Conservation (phyloP, 352 stramenopile species). For the Globisporangium camurandrum region DNA sequence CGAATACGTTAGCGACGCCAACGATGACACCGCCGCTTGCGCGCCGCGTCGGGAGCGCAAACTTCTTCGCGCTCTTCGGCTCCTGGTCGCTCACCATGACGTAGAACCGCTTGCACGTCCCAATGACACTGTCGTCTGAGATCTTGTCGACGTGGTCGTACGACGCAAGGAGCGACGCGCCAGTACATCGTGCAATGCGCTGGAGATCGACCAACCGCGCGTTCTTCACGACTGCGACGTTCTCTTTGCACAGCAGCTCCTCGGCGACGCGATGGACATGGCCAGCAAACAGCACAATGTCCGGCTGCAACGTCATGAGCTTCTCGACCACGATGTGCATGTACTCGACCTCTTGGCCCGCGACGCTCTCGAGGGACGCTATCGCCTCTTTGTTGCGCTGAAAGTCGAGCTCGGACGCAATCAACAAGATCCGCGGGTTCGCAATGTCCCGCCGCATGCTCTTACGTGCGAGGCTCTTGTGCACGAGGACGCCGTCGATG, state of each 20-base stretch:
- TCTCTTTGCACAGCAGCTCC: conserved; percentile 66
- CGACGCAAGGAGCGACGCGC: conserved; percentile 68
- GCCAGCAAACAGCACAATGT: conserved; percentile 82
- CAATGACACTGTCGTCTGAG: conserved; percentile 61
- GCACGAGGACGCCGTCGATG: conserved; percentile 83
- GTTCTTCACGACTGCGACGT: conserved; percentile 83
- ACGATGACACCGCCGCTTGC: conserved; percentile 17
- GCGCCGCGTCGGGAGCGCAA: conserved; percentile 35
- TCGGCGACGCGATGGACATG: conserved; percentile 83
- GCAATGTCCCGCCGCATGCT: conserved; percentile 75
- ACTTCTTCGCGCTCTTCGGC: conserved; percentile 54
- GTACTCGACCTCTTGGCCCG: conserved; percentile 82
- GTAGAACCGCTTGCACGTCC: conserved; percentile 77
- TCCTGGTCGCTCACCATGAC: conserved; percentile 78
- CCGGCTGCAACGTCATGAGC: conserved; percentile 74
- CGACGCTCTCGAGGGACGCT: conserved; percentile 76
- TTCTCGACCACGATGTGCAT: conserved; percentile 88
- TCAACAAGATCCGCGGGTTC: conserved; percentile 75
- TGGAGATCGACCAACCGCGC: conserved; percentile 70
- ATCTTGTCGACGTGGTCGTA: conserved; percentile 89
- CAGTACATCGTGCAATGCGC: conserved; percentile 69
- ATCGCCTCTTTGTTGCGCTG: conserved; percentile 81
- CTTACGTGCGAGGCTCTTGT: conserved; percentile 80
- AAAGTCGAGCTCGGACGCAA: conserved; percentile 78
- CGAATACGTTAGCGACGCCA: too few relatives aligned